These are phyloP conservation scores for Sodiomyces alkalinus DNA, from an alignment of 2,329 filamentous ascomycete species.

Conservation along the genomic window DNA sequence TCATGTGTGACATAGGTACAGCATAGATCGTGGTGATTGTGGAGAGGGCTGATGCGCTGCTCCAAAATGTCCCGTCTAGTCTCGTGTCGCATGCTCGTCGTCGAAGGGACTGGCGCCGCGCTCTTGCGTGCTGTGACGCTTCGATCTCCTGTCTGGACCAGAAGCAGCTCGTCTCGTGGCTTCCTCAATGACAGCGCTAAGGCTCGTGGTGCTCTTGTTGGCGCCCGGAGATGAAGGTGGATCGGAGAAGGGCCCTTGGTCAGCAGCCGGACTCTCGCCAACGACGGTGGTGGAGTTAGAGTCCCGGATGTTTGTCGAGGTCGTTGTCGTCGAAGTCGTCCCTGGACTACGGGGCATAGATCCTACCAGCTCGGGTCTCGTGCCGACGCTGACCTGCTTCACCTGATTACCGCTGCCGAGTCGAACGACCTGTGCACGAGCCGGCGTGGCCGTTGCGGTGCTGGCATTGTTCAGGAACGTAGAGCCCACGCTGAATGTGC, in stretches of 20 bases:
- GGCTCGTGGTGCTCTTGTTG: constrained; percentile 25
- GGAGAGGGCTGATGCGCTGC: not conserved
- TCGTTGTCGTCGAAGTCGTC: constrained; percentile 5
- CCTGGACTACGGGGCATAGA: constrained; percentile 3
- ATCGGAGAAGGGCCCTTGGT: constrained; percentile 45
- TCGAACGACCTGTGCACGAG: constrained; percentile 44
- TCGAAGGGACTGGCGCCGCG: constrained; percentile 36
- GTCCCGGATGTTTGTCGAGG: constrained; percentile 16
- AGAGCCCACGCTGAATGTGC: constrained; percentile 51
- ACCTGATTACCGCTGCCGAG: constrained; percentile 28
- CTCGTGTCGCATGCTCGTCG: constrained; percentile 41
- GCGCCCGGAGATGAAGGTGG: constrained; percentile 20
- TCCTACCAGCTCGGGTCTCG: constrained; percentile 20
- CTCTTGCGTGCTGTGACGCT: constrained; percentile 11
- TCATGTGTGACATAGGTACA: too few relatives aligned
- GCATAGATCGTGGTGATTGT: not conserved
- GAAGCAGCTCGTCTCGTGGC: constrained; percentile 24
- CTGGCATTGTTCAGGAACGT: constrained; percentile 53
- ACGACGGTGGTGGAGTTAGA: constrained; percentile 32
- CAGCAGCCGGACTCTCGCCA: constrained; percentile 31
- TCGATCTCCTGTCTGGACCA: constrained; percentile 13
- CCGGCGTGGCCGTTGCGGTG: constrained; percentile 38
- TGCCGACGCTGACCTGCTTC: constrained; percentile 27
- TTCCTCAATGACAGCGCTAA: constrained; percentile 42
- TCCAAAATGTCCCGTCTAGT: constrained; percentile 19